Base-by-base conservation (phyloP, 1,284 basidiomycete species). In the Tremellales sp. region DNA sequence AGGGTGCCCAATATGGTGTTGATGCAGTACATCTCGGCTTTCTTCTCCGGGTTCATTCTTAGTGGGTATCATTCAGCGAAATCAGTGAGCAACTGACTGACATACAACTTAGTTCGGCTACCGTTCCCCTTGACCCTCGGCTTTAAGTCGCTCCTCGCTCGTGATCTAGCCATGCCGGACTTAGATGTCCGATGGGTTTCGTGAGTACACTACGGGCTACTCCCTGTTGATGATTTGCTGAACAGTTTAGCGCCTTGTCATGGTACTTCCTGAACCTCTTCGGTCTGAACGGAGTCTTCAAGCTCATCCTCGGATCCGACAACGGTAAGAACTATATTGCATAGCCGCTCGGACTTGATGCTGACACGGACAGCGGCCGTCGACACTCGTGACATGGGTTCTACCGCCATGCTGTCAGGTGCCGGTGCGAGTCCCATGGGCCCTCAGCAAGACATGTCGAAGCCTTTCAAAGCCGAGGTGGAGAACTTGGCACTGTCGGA, bases 211-310 rank as follows among this genome's bases (percentile, higher is more conserved):
- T n/a, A 8, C 36, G 2, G 2, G 11, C 35, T 44, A 13, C 29
- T 48, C 24, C 25, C 29, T 23, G 8, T 15, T 24, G 27, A 23
- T 19, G 31, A 23, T 10, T 13, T 43, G 45, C 49, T 51, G 25
- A n/a, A n/a, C n/a, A 43, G 24, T n/a, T 25, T 25, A 69, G 65
- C 12, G 96, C 93, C 10, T 79, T 98, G 51, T 94, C 90, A 25
- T 98, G 96, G 96, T 99, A 98, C 76, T 98, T 99, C 75, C 82
- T 98, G 62, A 97, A 97, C 77, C 88, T 97, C 71, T 98, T 98
- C 70, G 96, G 96, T 47, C 78, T 98, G 51, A 97, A 97, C 67
- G 92, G 93, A 15, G 77, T 98, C 12, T 97, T 97, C 78, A 85
- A 87, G 52, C 83, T 97, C 48, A 82, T 98, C 47, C 84, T 98